These are phyloP conservation scores for Chlamydomonas sphaeroides DNA, from an alignment of 139 green algal genomes.

Conservation along the genomic window DNA sequence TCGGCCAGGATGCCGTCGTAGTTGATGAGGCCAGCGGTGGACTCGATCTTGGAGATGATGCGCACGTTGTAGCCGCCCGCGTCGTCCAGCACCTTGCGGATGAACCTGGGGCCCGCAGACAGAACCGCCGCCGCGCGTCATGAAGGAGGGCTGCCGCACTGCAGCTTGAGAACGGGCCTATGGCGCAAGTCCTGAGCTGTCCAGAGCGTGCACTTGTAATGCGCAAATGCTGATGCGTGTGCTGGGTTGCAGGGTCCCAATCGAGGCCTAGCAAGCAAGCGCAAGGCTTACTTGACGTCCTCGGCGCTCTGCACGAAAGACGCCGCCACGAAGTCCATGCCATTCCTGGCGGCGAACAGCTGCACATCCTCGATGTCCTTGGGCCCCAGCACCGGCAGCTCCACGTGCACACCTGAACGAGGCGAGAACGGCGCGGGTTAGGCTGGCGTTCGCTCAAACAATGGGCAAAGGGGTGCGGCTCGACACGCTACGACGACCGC, in stretches of 20 bases:
- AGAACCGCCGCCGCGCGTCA: too few species aligned
- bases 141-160: too few species aligned
- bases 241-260: too few species aligned
- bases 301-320: slow-evolving; percentile 69
- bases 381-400: slow-evolving; percentile 75
- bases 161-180: too few species aligned
- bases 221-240: not conserved
- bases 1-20: slow-evolving; percentile 67
- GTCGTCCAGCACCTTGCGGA: slow-evolving; percentile 61
- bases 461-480: too few species aligned
- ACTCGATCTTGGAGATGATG: slow-evolving; percentile 79
- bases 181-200: too few species aligned
- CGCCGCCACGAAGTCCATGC: slow-evolving; percentile 66
- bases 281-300: slow-evolving; percentile 44
- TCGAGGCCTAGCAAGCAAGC: too few species aligned
- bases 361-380: slow-evolving; percentile 75
- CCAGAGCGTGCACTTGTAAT: too few species aligned
- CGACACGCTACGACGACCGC: too few species aligned
- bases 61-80: slow-evolving; percentile 56
- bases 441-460: too few species aligned
- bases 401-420: slow-evolving; percentile 67
- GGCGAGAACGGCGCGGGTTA: too few species aligned
- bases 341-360: slow-evolving; percentile 61
- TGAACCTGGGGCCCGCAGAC: too few species aligned
- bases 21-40: slow-evolving; percentile 67